Evolutionary conservation across 352 stramenopile species (phyloP).

Genomic region (Globisporangium acanthophoron): DNA sequence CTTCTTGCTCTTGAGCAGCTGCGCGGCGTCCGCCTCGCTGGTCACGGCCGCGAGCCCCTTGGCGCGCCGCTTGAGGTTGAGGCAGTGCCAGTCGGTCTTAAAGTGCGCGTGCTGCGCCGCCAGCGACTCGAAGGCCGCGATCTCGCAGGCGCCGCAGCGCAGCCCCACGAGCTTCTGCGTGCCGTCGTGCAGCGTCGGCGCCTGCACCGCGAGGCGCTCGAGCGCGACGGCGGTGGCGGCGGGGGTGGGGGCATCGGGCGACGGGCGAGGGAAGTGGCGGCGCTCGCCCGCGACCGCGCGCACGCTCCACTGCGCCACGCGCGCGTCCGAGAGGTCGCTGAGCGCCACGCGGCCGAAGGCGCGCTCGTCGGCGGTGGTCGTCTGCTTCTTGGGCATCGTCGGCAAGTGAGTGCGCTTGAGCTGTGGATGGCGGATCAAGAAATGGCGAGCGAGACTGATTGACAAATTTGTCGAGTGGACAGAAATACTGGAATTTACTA

Average conservation of each 20-base stretch:
- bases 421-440: background rate
- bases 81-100: conserved; percentile 75
- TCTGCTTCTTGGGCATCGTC: background rate
- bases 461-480: background rate
- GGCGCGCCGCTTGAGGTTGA: conserved; percentile 75
- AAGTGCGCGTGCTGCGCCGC: conserved; percentile 85
- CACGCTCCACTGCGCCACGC: conserved; percentile 49
- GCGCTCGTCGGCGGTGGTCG: conserved; percentile 17
- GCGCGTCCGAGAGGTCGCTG: conserved; percentile 43
- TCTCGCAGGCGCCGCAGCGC: conserved; percentile 71
- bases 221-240: conserved; percentile 7
- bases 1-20: conserved; percentile 13
- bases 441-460: background rate
- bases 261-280: conserved; percentile 33
- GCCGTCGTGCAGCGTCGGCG: conserved; percentile 26
- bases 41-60: conserved; percentile 41
- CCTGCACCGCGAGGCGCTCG: conserved; percentile 26
- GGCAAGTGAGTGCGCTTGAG: too few species aligned
- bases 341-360: conserved; percentile 60
- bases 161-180: conserved; percentile 38
- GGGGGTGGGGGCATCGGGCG: background rate
- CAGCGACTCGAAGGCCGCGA: conserved; percentile 57
- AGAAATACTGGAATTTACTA: background rate
- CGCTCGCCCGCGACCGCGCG: conserved; percentile 51
- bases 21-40: conserved; percentile 27